Evolutionary conservation across 83 land plant genomes (phyloP).

Genomic region (Isoetes engelmannii): DNA sequence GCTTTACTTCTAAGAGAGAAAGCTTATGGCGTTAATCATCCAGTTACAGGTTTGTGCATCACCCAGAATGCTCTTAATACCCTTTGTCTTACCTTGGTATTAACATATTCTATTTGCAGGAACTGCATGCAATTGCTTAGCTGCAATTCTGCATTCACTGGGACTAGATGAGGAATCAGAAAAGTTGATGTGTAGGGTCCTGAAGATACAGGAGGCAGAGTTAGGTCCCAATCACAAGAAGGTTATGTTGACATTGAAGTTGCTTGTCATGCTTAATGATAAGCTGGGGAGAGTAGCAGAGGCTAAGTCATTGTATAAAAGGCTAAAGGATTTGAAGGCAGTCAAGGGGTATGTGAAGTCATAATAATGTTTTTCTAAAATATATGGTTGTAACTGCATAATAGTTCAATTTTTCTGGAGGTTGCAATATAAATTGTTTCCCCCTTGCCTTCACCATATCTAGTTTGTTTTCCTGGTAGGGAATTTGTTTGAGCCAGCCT

Average conservation of each 20-base stretch:
- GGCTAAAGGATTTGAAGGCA: conserved; percentile 34
- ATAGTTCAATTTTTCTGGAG: too few species aligned
- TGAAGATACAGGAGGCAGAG: conserved; percentile 59
- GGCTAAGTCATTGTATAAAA: conserved; percentile 36
- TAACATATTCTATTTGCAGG: conserved; percentile 32
- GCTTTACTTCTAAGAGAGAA: conserved; percentile 52
- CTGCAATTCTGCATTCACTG: conserved; percentile 43
- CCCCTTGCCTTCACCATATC: too few species aligned
- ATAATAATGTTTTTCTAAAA: too few species aligned
- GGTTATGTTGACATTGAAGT: conserved; percentile 42
- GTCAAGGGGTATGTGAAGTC: too few species aligned
- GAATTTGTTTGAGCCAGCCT: too few species aligned
- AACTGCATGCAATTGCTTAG: conserved; percentile 70
- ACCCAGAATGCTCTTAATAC: neutral
- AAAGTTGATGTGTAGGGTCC: conserved; percentile 41
- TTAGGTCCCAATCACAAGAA: conserved; percentile 52
- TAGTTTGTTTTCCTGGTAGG: too few species aligned
- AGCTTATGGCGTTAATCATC: conserved; percentile 47
- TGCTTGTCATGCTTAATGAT: conserved; percentile 42
- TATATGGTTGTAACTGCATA: too few species aligned
- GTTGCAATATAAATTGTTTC: too few species aligned
- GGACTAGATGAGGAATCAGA: conserved; percentile 41
- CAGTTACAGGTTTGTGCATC: conserved; percentile 48
- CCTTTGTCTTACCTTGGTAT: neutral
- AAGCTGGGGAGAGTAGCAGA: conserved; percentile 51